A percentile compares a stretch with the other conserved stretches of the same genome.
These are phyloP conservation scores for Neurospora sp. DNA, from an alignment of 495 filamentous ascomycete genomes.

Conservation along the genomic window DNA sequence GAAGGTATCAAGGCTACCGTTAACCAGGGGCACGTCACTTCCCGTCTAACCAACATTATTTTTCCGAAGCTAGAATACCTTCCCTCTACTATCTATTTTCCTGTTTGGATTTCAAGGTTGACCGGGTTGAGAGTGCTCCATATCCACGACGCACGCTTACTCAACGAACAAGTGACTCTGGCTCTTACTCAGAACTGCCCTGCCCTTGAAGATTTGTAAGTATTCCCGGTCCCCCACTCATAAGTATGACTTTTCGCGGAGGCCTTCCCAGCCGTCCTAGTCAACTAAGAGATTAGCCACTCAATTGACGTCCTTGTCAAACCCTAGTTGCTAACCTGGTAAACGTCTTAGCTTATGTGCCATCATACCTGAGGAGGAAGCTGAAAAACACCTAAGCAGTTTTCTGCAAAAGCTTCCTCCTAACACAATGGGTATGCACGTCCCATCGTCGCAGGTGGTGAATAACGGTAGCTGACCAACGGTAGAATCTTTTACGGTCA, in stretches of 20 bases:
- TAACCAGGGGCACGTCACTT: slow-evolving; percentile 15
- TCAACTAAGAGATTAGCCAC: not conserved
- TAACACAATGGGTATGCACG: slow-evolving; percentile 39
- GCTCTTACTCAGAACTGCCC: slow-evolving; percentile 51
- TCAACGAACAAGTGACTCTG: slow-evolving; percentile 40
- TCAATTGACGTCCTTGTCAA: not conserved
- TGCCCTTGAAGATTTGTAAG: slow-evolving; percentile 45
- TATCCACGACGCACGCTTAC: slow-evolving; percentile 47
- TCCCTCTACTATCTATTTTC: slow-evolving; percentile 19
- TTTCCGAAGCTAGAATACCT: slow-evolving; percentile 7
- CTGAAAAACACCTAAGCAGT: slow-evolving; percentile 44
- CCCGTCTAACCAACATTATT: slow-evolving; percentile 40
- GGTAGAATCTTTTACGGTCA: slow-evolving; percentile 42
- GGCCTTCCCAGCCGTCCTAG: not conserved
- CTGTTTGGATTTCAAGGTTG: slow-evolving; percentile 26
- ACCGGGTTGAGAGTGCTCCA: slow-evolving; percentile 34
- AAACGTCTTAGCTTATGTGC: slow-evolving; percentile 38
- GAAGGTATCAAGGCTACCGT: slow-evolving; percentile 25
- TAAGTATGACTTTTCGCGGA: not conserved
- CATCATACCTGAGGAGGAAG: slow-evolving; percentile 23
- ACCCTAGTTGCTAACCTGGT: not conserved
- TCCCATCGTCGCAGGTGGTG: not conserved
- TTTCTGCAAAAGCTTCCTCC: slow-evolving; percentile 49
- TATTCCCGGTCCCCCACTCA: not conserved
- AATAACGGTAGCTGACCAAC: not conserved